These are phyloP conservation scores for Prunella vulgaris DNA, from an alignment of 257 asterid genomes.

Conservation along the genomic window DNA sequence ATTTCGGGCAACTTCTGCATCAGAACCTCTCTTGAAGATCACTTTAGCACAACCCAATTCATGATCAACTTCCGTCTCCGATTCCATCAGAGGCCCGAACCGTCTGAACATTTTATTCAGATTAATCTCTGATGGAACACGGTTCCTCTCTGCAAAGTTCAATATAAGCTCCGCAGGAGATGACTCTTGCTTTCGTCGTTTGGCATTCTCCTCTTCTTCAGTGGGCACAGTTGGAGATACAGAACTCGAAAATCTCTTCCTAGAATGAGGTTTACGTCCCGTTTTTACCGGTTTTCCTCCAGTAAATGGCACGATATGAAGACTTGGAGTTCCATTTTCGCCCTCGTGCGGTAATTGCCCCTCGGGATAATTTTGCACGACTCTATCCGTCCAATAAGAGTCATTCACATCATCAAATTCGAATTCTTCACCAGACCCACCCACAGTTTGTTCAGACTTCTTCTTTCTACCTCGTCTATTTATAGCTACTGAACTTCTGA, in stretches of 20 bases:
- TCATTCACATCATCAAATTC: conserved; percentile 89
- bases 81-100: conserved; percentile 85
- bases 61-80: conserved; percentile 77
- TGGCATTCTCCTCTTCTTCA: conserved; percentile 39
- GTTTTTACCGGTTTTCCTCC: conserved; percentile 41
- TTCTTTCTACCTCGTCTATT: conserved; percentile 54
- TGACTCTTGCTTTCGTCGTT: conserved; percentile 48
- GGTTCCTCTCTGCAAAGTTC: conserved; percentile 55
- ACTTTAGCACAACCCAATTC: conserved; percentile 77
- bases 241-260: conserved; percentile 54
- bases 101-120: conserved; percentile 85
- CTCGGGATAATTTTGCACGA: conserved; percentile 65
- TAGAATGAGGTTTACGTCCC: conserved; percentile 47
- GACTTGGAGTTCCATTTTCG: conserved; percentile 36
- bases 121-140: conserved; percentile 67
- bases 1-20: conserved; percentile 84
- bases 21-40: conserved; percentile 83
- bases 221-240: conserved; percentile 27
- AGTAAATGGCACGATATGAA: conserved; percentile 26
- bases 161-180: conserved; percentile 84
- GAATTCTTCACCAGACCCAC: conserved; percentile 65
- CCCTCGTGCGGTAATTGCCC: conserved; percentile 54
- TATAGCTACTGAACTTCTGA: conserved; percentile 57
- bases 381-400: conserved; percentile 86
- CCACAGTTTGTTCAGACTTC: conserved; percentile 35